phyloP scores from a whole-genome alignment of 2,329 filamentous ascomycete species.

The Colletotrichum godetiae region DNA sequence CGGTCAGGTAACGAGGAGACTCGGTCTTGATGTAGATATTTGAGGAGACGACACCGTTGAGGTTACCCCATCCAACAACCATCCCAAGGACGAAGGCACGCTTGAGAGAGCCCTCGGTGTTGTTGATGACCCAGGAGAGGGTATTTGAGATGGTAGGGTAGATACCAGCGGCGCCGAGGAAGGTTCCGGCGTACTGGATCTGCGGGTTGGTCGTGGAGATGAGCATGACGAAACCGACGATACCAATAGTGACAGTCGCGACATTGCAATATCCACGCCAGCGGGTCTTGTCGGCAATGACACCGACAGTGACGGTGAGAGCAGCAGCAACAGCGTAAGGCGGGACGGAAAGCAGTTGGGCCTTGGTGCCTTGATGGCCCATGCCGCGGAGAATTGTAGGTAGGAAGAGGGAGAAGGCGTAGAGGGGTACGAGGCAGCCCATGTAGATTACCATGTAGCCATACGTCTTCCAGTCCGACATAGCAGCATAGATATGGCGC shows the following conservation, averaged over 20 bases:
- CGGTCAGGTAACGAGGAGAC: slow-evolving; percentile 49
- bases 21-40: slow-evolving; percentile 69
- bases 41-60: slow-evolving; percentile 75
- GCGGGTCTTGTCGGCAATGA: slow-evolving; percentile 72
- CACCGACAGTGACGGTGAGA: slow-evolving; percentile 72
- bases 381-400: slow-evolving; percentile 64
- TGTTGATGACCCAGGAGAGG: slow-evolving; percentile 78
- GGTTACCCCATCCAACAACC: slow-evolving; percentile 82
- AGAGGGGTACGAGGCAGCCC: slow-evolving; percentile 60
- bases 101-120: slow-evolving; percentile 70
- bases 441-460: slow-evolving; percentile 60
- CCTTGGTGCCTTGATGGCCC: slow-evolving; percentile 47
- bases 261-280: slow-evolving; percentile 77
- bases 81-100: slow-evolving; percentile 79
- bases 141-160: slow-evolving; percentile 79
- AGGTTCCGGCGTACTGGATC: slow-evolving; percentile 75
- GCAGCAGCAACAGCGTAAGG: slow-evolving; percentile 71
- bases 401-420: slow-evolving; percentile 66
- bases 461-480: slow-evolving; percentile 82
- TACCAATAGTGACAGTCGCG: slow-evolving; percentile 67
- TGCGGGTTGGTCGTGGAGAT: slow-evolving; percentile 62
- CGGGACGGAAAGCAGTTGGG: slow-evolving; percentile 68
- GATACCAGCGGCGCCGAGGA: slow-evolving; percentile 77
- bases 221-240: slow-evolving; percentile 75
- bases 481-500: slow-evolving; percentile 75